Percentiles rank a stretch among this genome's conserved stretches.
Evolutionary conservation across 306 rosid genomes (phyloP).

Genomic region (peach (Prunus persica)): Prunus_persica_NCBIv2 NC_034015.1:16019001-16019500

Average conservation of each 20-base stretch:
- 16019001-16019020: conserved; percentile 63
- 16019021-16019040: conserved; percentile 78
- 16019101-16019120: conserved; percentile 75
- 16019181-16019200: conserved; percentile 69
- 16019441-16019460: conserved; percentile 55
- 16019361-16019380: conserved; percentile 65
- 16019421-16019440: conserved; percentile 44
- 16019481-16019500: conserved; percentile 48
- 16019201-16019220: conserved; percentile 77
- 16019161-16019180: conserved; percentile 34
- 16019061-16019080: conserved; percentile 53
- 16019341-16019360: conserved; percentile 35
- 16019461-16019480: conserved; percentile 60
- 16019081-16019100: conserved; percentile 55
- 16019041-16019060: conserved; percentile 65
- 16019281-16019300: conserved; percentile 69
- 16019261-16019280: conserved; percentile 69
- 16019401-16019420: conserved; percentile 66
- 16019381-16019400: conserved; percentile 61
- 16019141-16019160: conserved; percentile 23
- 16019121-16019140: conserved; percentile 66
- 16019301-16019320: conserved; percentile 68
- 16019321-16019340: conserved; percentile 69
- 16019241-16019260: conserved; percentile 76
- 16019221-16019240: conserved; percentile 78